phyloP scores from a whole-genome alignment of 2,329 filamentous ascomycete species.

The Alternaria arbusti region DNA sequence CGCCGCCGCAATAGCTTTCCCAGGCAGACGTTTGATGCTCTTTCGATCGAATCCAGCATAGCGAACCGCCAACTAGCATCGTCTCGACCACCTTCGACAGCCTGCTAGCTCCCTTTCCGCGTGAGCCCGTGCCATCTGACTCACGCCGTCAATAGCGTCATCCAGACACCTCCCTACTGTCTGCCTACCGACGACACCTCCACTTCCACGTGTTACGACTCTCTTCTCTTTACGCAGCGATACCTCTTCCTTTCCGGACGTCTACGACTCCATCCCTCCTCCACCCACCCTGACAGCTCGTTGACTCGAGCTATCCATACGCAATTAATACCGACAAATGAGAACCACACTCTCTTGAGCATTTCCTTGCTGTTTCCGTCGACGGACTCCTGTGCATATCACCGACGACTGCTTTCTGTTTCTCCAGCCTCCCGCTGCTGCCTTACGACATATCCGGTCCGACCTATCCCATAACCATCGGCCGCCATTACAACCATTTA shows the following conservation, averaged over 20 bases:
- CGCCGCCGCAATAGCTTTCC: slow-evolving; percentile 24
- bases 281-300: slow-evolving; percentile 41
- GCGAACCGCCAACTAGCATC: slow-evolving; percentile 35
- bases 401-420: slow-evolving; percentile 45
- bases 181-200: slow-evolving; percentile 34
- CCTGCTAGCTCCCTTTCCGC: slow-evolving; percentile 28
- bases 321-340: slow-evolving; percentile 52
- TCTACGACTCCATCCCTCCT: slow-evolving; percentile 29
- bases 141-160: slow-evolving; percentile 40
- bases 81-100: slow-evolving; percentile 27
- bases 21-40: slow-evolving; percentile 34
- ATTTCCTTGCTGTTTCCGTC: slow-evolving; percentile 51
- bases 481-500: slow-evolving; percentile 41
- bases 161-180: slow-evolving; percentile 33
- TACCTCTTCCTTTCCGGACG: slow-evolving; percentile 39
- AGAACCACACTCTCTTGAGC: slow-evolving; percentile 52
- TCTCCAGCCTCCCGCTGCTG: slow-evolving; percentile 33
- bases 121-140: slow-evolving; percentile 47
- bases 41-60: slow-evolving; percentile 26
- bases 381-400: slow-evolving; percentile 49
- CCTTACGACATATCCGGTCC: slow-evolving; percentile 38
- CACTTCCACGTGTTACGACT: slow-evolving; percentile 51
- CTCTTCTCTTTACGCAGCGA: slow-evolving; percentile 48
- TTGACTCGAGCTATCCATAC: slow-evolving; percentile 49
- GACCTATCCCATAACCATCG: slow-evolving; percentile 21